Base-by-base conservation (phyloP, 2,329 filamentous ascomycete genomes). In the Fonsecaea multimorphosa region DNA sequence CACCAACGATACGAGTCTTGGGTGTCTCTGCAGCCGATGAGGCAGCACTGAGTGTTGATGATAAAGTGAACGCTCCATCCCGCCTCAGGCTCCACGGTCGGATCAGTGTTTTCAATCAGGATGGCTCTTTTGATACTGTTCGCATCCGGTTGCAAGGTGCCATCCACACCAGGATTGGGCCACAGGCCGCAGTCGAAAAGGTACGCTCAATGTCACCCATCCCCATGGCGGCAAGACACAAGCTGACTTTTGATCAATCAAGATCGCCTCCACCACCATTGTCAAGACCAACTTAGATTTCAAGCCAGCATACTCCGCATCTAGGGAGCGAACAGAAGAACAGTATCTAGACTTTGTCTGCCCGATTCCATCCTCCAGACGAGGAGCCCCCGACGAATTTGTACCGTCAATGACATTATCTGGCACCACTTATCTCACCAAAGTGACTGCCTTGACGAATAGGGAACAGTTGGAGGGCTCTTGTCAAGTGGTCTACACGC, bases 401-500 rank as follows among this genome's bases (percentile, higher is more conserved):
- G 49, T 70, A 4, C 68, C 68, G 7, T 66, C 68, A 11, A 60
- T 66, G 65, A 58, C 57, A 24, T 46, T 70, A n/a, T 54, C 57
- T 46, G 68, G 65, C 12, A 58, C 51, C 16, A 70, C 68, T 7
- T 68, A 66, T 44, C 54, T 70, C 53, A 70, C 68, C n/a, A 57
- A 58, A 27, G 63, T 66, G 27, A 66, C 65, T 7, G 68, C 65
- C 11, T 19, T 68, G 29, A 68, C 40, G 38, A 61, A 67, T 44
- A 52, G 65, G 59, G 65, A 70, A 27, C 57, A 68, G 8, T 56
- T 70, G 19, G 36, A 66, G 34, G 68, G 68, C 4, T 55, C 49
- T n/a, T 70, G 68, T 58, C 55, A 70, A 9, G 68, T 70, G 7
- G 29, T 65, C 4, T 70, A 70, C 38, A 63, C 59, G 46, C 63